These are phyloP conservation scores for Dillenia turbinata DNA, from an alignment of 164 flowering plant species.

Conservation along the genomic window DNA sequence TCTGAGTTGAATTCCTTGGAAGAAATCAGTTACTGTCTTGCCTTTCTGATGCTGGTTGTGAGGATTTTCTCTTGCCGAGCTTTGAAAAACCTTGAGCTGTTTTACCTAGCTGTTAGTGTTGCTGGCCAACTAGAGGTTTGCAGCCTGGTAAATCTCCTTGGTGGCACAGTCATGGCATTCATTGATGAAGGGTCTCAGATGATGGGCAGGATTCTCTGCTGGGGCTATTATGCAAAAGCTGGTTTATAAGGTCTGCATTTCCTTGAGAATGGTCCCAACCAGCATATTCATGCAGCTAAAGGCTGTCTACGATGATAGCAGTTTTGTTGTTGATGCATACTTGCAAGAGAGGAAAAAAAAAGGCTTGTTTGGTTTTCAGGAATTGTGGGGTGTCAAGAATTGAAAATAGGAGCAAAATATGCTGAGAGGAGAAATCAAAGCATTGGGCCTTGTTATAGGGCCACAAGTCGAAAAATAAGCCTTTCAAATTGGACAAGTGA, in stretches of 20 bases:
- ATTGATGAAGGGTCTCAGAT: constrained; percentile 13
- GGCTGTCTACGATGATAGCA: constrained; percentile 21
- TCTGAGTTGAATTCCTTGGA: constrained; percentile 12
- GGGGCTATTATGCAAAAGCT: constrained; percentile 19
- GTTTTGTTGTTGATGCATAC: constrained; percentile 21
- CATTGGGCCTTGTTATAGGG: too few relatives aligned
- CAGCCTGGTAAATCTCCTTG: constrained; percentile 17
- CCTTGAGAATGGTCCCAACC: constrained; percentile 14
- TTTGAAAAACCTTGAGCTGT: constrained; percentile 12
- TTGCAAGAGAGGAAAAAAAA: constrained; percentile 4
- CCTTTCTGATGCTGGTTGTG: constrained; percentile 17
- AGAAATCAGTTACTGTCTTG: constrained; percentile 19
- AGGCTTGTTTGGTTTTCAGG: neutral
- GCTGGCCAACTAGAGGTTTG: constrained; percentile 14
- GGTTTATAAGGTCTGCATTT: constrained; percentile 14
- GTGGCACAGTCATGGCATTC: constrained; percentile 11
- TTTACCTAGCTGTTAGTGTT: constrained; percentile 5
- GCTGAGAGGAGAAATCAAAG: too few relatives aligned
- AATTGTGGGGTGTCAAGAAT: too few relatives aligned
- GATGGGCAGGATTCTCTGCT: constrained; percentile 10
- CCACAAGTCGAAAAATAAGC: too few relatives aligned
- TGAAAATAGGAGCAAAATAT: too few relatives aligned
- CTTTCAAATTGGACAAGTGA: too few relatives aligned
- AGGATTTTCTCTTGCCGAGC: constrained; percentile 4
- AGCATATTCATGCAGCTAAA: constrained; percentile 24